phyloP scores from a whole-genome alignment of 2,329 filamentous ascomycete genomes.

The Aciculosporium take region DNA sequence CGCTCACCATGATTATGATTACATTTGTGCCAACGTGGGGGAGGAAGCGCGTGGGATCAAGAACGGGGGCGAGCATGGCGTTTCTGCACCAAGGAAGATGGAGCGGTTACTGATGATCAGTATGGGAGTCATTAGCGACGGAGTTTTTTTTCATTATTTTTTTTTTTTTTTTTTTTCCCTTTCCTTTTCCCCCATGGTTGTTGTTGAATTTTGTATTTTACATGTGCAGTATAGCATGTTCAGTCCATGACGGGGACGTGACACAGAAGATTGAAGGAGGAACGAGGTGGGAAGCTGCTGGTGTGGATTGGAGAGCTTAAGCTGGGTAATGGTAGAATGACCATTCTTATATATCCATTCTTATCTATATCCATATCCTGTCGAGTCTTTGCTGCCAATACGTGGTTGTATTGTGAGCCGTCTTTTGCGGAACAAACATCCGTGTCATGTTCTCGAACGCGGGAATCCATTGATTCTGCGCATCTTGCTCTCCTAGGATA shows the following conservation, averaged over 20 bases:
- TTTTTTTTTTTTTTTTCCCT: neutral
- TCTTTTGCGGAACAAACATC: too few species aligned
- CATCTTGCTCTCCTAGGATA: too few species aligned
- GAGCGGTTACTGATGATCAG: neutral
- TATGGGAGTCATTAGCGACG: conserved; percentile 23
- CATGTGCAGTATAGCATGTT: neutral
- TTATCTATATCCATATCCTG: too few species aligned
- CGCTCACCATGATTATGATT: neutral
- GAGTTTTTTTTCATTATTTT: conserved; percentile 16
- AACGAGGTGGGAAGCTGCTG: neutral
- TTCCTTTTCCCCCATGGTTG: neutral
- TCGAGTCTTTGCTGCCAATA: too few species aligned
- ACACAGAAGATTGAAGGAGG: neutral
- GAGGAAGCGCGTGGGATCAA: neutral
- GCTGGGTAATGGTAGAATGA: neutral
- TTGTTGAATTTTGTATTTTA: neutral
- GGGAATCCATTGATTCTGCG: too few species aligned
- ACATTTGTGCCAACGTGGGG: neutral
- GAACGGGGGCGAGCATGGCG: neutral
- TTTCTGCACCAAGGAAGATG: neutral
- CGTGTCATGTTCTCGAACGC: too few species aligned
- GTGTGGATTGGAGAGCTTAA: neutral
- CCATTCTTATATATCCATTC: neutral
- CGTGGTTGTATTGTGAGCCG: too few species aligned
- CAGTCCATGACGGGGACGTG: neutral